A percentile compares a stretch with the other conserved stretches of the same genome.
Evolutionary conservation across 306 rosid genomes (phyloP).

Genomic region (Purshia tridentata): DNA sequence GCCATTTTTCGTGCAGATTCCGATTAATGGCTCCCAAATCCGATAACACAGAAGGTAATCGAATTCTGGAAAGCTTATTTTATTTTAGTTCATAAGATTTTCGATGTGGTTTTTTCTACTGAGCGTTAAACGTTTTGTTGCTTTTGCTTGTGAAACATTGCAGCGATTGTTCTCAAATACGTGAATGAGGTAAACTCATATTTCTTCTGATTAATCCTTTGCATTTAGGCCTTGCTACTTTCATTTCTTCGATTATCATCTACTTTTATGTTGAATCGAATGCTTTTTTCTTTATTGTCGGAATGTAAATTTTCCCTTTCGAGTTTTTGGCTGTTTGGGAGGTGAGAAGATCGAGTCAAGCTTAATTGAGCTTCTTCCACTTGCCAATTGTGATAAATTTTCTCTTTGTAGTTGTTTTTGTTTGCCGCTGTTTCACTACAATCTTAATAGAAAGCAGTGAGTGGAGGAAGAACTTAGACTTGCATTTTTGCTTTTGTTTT

Average conservation of each 20-base stretch:
- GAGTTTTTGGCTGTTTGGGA: slow-evolving; percentile 7
- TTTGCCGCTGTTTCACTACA: background rate
- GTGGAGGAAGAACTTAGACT: background rate
- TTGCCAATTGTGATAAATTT: background rate
- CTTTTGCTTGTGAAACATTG: slow-evolving; percentile 15
- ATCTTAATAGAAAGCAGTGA: background rate
- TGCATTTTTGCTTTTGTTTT: too few relatives aligned
- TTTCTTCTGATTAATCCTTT: background rate
- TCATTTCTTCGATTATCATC: background rate
- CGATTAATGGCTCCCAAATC: slow-evolving; percentile 80
- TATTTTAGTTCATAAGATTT: background rate
- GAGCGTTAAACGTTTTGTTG: slow-evolving; percentile 3
- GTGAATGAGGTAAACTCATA: slow-evolving; percentile 64
- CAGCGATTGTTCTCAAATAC: slow-evolving; percentile 89
- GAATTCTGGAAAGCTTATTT: background rate
- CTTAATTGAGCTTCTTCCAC: background rate
- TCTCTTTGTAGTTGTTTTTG: background rate
- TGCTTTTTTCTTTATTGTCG: background rate
- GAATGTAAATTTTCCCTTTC: background rate
- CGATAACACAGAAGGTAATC: slow-evolving; percentile 67
- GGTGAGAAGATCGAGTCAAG: background rate
- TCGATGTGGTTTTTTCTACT: slow-evolving; percentile 7
- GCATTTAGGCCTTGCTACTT: background rate
- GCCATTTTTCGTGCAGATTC: slow-evolving; percentile 41
- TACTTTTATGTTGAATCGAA: background rate